Conservation (phyloP, 192 early-diverging fungal species). For the Entomortierella lignicola region DNA sequence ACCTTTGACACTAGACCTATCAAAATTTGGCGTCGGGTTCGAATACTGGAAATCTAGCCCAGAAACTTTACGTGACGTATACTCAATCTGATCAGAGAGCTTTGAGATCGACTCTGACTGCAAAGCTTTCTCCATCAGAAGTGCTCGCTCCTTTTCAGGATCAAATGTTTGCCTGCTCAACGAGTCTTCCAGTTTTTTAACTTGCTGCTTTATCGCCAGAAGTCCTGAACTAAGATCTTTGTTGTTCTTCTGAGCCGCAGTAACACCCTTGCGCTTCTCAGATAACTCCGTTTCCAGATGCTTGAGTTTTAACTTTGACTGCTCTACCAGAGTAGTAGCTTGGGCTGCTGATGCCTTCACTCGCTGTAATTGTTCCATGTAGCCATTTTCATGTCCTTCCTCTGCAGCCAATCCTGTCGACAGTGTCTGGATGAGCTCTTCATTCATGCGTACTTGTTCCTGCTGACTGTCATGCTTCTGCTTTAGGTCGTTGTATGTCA, state of each 20-base stretch:
- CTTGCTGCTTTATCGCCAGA: slow-evolving; percentile 28
- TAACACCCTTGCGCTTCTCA: slow-evolving; percentile 74
- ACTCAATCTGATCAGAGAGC: slow-evolving; percentile 60
- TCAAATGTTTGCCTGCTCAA: slow-evolving; percentile 18
- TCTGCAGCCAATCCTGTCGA: slow-evolving; percentile 92
- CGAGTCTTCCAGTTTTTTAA: slow-evolving; percentile 32
- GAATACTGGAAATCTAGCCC: slow-evolving; percentile 84
- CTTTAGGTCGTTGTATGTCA: slow-evolving; percentile 64
- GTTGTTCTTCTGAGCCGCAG: slow-evolving; percentile 76
- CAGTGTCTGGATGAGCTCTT: slow-evolving; percentile 92
- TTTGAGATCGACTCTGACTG: slow-evolving; percentile 11
- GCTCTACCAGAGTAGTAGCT: slow-evolving; percentile 78
- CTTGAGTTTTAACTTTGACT: slow-evolving; percentile 81
- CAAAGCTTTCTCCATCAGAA: slow-evolving; percentile 18
- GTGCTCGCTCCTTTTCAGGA: slow-evolving; percentile 35
- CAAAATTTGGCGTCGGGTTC: slow-evolving; percentile 89
- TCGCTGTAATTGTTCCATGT: slow-evolving; percentile 94
- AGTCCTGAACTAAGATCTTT: slow-evolving; percentile 63
- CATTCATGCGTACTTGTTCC: slow-evolving; percentile 69
- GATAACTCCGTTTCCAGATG: slow-evolving; percentile 80
- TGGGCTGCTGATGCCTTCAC: slow-evolving; percentile 73
- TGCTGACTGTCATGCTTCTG: slow-evolving; percentile 65
- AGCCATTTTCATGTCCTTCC: slow-evolving; percentile 95
- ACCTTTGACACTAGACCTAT: slow-evolving; percentile 90
- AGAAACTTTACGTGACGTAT: slow-evolving; percentile 63